Evolutionary conservation across 768 basidiomycete genomes (phyloP).

Genomic region (Russula virescens): DNA sequence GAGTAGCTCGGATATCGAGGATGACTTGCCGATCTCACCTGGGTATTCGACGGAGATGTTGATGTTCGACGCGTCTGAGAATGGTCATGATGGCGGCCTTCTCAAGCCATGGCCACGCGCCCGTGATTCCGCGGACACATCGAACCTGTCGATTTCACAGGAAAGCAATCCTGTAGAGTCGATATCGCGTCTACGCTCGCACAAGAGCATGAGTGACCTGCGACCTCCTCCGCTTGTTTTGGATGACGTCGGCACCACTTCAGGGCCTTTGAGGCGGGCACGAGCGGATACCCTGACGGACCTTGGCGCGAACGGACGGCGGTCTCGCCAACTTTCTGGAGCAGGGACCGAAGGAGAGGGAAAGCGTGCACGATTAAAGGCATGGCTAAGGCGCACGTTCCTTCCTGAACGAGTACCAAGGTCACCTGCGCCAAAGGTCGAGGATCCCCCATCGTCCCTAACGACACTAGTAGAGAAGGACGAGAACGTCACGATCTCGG

Average conservation of each 20-base stretch:
- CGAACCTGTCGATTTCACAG: background rate
- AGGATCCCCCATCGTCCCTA: slow-evolving; percentile 11
- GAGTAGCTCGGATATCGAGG: slow-evolving; percentile 12
- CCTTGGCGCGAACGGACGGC: slow-evolving; percentile 12
- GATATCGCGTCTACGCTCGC: slow-evolving; percentile 9
- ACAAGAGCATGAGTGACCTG: slow-evolving; percentile 24
- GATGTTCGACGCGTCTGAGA: slow-evolving; percentile 2
- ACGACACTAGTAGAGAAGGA: slow-evolving; percentile 11
- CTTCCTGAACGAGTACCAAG: slow-evolving; percentile 23
- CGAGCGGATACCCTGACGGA: slow-evolving; percentile 19
- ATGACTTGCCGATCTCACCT: slow-evolving; percentile 2
- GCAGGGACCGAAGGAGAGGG: slow-evolving; percentile 27
- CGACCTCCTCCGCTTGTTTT: background rate
- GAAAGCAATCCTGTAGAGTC: background rate
- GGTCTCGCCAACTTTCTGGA: slow-evolving; percentile 1
- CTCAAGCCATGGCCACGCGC: slow-evolving; percentile 11
- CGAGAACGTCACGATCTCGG: background rate
- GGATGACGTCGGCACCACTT: background rate
- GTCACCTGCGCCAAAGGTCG: slow-evolving; percentile 1
- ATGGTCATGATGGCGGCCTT: background rate
- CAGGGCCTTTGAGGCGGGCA: slow-evolving; percentile 8
- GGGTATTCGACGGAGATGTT: background rate
- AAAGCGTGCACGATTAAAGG: slow-evolving; percentile 44
- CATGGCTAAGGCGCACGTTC: slow-evolving; percentile 47
- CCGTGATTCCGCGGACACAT: background rate